Evolutionary conservation across 208 protist genomes (phyloP).

Genomic region (Polymyxa betae): DNA sequence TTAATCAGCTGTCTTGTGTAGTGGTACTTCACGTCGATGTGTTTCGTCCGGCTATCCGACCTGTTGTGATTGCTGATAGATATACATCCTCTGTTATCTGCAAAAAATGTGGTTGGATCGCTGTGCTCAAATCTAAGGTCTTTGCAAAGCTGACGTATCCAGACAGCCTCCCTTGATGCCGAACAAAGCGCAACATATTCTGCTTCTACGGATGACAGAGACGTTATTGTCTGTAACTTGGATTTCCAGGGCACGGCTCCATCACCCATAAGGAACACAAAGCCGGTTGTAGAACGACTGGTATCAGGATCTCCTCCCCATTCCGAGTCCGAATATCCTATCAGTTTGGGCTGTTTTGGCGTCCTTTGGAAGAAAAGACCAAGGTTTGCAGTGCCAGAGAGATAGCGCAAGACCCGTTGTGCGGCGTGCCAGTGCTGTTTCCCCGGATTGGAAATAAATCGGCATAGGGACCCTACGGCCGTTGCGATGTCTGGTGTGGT

Average conservation of each 20-base stretch:
- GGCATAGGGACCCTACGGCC: background rate
- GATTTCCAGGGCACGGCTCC: slow-evolving; percentile 37
- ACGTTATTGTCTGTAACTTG: background rate
- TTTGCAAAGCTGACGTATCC: slow-evolving; percentile 37
- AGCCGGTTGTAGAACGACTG: slow-evolving; percentile 39
- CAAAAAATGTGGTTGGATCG: background rate
- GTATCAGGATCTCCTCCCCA: background rate
- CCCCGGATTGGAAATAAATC: background rate
- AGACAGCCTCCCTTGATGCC: background rate
- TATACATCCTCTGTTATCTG: background rate
- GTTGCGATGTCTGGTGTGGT: background rate
- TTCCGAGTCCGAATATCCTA: background rate
- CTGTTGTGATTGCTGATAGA: background rate
- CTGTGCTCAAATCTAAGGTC: background rate
- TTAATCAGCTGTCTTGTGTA: slow-evolving; percentile 5
- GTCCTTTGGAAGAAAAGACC: background rate
- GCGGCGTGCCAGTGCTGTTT: background rate
- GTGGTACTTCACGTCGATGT: slow-evolving; percentile 40
- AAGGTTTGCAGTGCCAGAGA: background rate
- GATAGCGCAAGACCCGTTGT: background rate
- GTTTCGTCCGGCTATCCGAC: background rate
- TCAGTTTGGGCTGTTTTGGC: background rate
- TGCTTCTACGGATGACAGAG: background rate
- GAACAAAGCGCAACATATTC: background rate
- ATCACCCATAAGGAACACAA: background rate